These are phyloP conservation scores for Acanthamoeba culbertsoni DNA, from an alignment of 208 protist species.

Conservation along the genomic window DNA sequence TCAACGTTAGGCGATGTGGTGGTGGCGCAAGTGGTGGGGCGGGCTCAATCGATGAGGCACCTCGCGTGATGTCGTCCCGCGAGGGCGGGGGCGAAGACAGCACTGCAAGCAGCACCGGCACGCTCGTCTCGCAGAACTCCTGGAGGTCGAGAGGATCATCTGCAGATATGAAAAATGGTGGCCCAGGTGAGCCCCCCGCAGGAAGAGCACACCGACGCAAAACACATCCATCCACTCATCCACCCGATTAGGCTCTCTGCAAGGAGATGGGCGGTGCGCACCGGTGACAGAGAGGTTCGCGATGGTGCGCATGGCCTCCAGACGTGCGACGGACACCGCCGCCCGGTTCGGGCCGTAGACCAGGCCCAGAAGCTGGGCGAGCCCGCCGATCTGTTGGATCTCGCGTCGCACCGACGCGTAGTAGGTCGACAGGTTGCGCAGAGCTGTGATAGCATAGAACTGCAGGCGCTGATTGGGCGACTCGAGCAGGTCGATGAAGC, in stretches of 20 bases:
- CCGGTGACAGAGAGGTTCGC: slow-evolving; percentile 55
- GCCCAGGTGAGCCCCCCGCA: too few species aligned
- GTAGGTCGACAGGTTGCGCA: slow-evolving; percentile 45
- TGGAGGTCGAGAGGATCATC: slow-evolving; percentile 1
- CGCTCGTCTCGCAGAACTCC: slow-evolving; percentile 16
- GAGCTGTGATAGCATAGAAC: slow-evolving; percentile 46
- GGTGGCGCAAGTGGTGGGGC: neutral
- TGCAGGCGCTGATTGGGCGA: slow-evolving; percentile 54
- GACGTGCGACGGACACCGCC: slow-evolving; percentile 16
- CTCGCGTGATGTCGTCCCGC: slow-evolving; percentile 33
- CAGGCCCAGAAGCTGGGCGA: slow-evolving; percentile 14
- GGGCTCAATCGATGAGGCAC: neutral
- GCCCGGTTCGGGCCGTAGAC: slow-evolving; percentile 35
- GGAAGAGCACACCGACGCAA: too few species aligned
- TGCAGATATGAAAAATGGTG: neutral
- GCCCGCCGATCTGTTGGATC: slow-evolving; percentile 1
- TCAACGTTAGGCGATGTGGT: neutral
- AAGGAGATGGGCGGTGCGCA: neutral
- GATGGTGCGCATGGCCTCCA: slow-evolving; percentile 48
- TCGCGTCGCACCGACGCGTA: slow-evolving; percentile 32
- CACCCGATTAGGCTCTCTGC: neutral
- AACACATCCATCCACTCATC: neutral
- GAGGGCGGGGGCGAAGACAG: slow-evolving; percentile 3
- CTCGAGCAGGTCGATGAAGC: slow-evolving; percentile 17
- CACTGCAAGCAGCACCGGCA: slow-evolving; percentile 18